Conservation (phyloP, 2,329 filamentous ascomycete species). For the Bipolaris oryzae region DNA sequence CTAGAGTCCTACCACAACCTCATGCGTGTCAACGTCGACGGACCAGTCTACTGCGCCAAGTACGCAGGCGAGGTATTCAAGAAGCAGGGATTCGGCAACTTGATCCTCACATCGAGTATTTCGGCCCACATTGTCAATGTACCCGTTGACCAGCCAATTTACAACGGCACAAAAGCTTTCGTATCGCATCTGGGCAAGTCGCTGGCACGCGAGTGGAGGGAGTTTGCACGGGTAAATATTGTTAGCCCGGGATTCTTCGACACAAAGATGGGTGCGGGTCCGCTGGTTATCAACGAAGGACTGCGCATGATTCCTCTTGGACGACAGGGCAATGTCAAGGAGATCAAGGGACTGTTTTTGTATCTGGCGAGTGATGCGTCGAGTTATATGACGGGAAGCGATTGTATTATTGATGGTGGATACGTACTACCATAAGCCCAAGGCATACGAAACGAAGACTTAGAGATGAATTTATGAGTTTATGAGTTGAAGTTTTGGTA, state of each 20-base stretch:
- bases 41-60: conserved; percentile 53
- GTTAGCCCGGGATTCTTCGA: conserved; percentile 71
- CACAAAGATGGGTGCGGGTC: conserved; percentile 67
- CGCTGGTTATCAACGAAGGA: conserved; percentile 65
- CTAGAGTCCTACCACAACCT: conserved; percentile 70
- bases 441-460: neutral
- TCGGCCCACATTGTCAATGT: conserved; percentile 82
- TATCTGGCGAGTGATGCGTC: conserved; percentile 82
- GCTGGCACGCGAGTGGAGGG: conserved; percentile 69
- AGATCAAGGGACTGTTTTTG: conserved; percentile 81
- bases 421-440: conserved; percentile 57
- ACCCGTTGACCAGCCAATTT: conserved; percentile 64
- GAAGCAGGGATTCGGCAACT: conserved; percentile 57
- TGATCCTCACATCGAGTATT: conserved; percentile 71
- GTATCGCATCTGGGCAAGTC: conserved; percentile 66
- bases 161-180: conserved; percentile 62
- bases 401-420: conserved; percentile 77
- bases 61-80: conserved; percentile 52
- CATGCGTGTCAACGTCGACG: conserved; percentile 73
- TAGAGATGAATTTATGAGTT: neutral
- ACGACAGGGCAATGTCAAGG: conserved; percentile 71
- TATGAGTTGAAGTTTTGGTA: neutral
- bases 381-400: conserved; percentile 76
- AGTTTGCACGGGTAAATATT: conserved; percentile 69
- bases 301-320: conserved; percentile 78